These are phyloP conservation scores for Russula sp. DNA, from an alignment of 768 basidiomycete species.

Conservation along the genomic window DNA sequence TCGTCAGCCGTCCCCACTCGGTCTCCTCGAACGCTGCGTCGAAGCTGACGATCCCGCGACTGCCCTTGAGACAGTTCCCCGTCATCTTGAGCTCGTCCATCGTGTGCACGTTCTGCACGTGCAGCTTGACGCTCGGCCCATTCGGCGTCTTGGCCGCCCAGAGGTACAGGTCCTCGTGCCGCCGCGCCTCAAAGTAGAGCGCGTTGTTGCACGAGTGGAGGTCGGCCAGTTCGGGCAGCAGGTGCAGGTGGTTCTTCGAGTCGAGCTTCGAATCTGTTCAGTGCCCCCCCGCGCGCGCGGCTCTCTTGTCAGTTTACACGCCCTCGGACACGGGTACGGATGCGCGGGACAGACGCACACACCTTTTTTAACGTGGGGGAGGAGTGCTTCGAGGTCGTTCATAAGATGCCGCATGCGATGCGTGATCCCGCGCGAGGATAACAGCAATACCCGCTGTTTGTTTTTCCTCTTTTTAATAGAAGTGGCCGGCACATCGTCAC, in stretches of 20 bases:
- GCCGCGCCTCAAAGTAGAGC: slow-evolving; percentile 92
- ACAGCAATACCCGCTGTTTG: slow-evolving; percentile 90
- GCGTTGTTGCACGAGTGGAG: slow-evolving; percentile 97
- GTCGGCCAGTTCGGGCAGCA: slow-evolving; percentile 94
- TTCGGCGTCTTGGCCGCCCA: slow-evolving; percentile 98
- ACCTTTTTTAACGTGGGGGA: slow-evolving; percentile 98
- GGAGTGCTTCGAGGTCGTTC: slow-evolving; percentile 83
- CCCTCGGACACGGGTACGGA: not conserved
- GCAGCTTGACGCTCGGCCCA: slow-evolving; percentile 94
- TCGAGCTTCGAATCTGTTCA: slow-evolving; percentile 89
- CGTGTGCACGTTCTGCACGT: slow-evolving; percentile 97
- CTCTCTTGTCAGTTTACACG: not conserved
- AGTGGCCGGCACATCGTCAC: slow-evolving; percentile 32
- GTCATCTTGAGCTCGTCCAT: slow-evolving; percentile 99
- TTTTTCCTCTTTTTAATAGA: slow-evolving; percentile 61
- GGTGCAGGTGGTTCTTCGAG: slow-evolving; percentile 87
- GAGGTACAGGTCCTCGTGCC: slow-evolving; percentile 92
- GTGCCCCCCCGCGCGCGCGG: not conserved
- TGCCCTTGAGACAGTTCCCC: slow-evolving; percentile 96
- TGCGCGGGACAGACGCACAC: slow-evolving; percentile 20
- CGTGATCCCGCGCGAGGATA: slow-evolving; percentile 91
- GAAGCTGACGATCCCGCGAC: slow-evolving; percentile 87
- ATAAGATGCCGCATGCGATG: slow-evolving; percentile 97
- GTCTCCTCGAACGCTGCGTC: slow-evolving; percentile 85
- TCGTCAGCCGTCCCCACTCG: slow-evolving; percentile 80